Evolutionary conservation across 495 filamentous ascomycete species (phyloP), one percentile per base, ranked within the genome.

Genomic region (Lasiosphaeria ovina): DNA sequence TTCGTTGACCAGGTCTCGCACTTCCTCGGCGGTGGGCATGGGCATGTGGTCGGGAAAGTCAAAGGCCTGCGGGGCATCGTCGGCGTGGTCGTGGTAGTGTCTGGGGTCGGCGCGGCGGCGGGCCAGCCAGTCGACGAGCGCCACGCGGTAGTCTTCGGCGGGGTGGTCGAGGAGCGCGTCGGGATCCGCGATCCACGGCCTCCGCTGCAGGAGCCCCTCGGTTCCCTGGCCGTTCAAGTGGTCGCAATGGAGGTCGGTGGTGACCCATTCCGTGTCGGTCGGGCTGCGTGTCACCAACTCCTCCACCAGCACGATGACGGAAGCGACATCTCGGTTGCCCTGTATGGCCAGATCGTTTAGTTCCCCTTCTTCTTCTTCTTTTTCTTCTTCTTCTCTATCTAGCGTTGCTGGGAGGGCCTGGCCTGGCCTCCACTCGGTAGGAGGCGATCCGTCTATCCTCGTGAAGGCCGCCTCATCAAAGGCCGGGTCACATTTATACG

Each of bases 131-230:
- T 57, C 54, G 40, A 11, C 34, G 17, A 57, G 40, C 3, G 31
- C 31, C 8, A 31, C 24, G 33, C 34, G 42, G 24, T 48, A 57
- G 36, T 36, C 54, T 57, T 57, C 54, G 40, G 40, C 54, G 1
- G 54, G 54, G 54, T 40, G 47, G 40, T 57, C 54, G 54, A 57
- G 54, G 17, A 31, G 40, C n/a, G 17, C 54, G 16, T 48, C 54
- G 8, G 54, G 54, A 32, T 47, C 35, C 17, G 38, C 42, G 54
- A 24, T 48, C 54, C 54, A 48, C 40, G 40, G 17, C 14, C 36
- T 12, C 38, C 38, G 7, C 40, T 33, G 38, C 54, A 32, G 42
- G 38, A 12, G 24, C 24, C 24, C 24, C 24, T 24, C 24, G 24
- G 24, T 24, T 24, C 24, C 24, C 24, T 24, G 24, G 24, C 24